These are phyloP conservation scores for Ascochyta viciae-villosae DNA, from an alignment of 2,329 filamentous ascomycete genomes.

Conservation along the genomic window DNA sequence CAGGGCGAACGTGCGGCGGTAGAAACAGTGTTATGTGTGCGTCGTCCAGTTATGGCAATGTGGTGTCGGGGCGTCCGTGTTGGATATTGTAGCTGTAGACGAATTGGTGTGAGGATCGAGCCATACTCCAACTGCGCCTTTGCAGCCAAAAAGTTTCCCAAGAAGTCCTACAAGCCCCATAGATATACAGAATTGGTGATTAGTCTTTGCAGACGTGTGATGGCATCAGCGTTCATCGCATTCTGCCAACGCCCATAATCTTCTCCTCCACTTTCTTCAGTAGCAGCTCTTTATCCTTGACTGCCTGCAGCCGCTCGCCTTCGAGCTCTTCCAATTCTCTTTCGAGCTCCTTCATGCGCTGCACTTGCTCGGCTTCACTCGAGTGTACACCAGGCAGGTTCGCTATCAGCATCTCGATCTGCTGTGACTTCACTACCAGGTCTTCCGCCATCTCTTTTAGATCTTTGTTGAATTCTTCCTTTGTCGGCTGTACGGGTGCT, in stretches of 20 bases:
- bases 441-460: constrained; percentile 78
- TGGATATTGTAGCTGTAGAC: no score
- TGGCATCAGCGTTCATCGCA: constrained; percentile 17
- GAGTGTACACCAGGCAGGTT: constrained; percentile 78
- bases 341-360: constrained; percentile 59
- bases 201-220: not conserved
- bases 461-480: constrained; percentile 66
- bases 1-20: not conserved
- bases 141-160: not conserved
- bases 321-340: constrained; percentile 53
- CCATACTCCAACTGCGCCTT: not conserved
- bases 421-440: constrained; percentile 79
- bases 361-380: constrained; percentile 78
- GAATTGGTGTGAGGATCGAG: no score
- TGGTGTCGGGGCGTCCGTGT: no score
- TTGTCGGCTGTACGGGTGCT: constrained; percentile 20
- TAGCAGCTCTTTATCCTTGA: constrained; percentile 52
- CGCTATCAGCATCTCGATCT: constrained; percentile 80
- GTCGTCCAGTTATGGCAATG: not conserved
- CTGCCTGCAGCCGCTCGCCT: constrained; percentile 49
- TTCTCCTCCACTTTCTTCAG: constrained; percentile 56
- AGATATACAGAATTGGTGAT: no score
- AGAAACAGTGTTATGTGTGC: not conserved
- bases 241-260: constrained; percentile 46
- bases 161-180: no score